These are phyloP conservation scores for Poterioochromonas sp. DNA, from an alignment of 352 stramenopile genomes.

Conservation along the genomic window DNA sequence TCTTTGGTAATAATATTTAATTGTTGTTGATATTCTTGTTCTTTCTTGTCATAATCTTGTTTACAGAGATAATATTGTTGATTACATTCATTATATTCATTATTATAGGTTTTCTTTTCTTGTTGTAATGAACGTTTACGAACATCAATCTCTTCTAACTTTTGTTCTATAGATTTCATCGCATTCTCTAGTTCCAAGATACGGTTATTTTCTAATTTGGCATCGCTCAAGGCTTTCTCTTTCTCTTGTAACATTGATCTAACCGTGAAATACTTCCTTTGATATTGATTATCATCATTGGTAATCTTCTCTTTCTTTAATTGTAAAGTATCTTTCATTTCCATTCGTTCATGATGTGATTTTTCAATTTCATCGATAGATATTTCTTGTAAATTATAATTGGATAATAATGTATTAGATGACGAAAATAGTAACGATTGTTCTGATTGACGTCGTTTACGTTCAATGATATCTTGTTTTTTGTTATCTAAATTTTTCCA, in stretches of 20 bases:
- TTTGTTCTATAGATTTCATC: not conserved
- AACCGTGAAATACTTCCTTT: not conserved
- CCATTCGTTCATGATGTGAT: not conserved
- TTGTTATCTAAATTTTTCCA: not conserved
- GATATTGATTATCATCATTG: not conserved
- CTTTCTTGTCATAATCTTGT: not conserved
- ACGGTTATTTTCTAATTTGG: not conserved
- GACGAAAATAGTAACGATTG: no score
- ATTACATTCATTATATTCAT: not conserved
- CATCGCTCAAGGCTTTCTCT: not conserved
- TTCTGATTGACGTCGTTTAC: not conserved
- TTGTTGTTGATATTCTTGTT: not conserved
- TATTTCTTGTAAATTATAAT: not conserved
- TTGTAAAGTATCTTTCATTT: constrained; percentile 17
- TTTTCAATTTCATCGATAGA: not conserved
- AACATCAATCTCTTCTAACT: not conserved
- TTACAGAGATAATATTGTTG: not conserved
- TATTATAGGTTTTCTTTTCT: not conserved
- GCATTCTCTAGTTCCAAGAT: not conserved
- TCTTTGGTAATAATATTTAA: not conserved
- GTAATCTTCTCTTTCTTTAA: not conserved
- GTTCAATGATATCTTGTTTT: not conserved
- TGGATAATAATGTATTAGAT: not conserved
- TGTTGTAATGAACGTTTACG: not conserved
- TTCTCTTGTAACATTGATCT: not conserved